Evolutionary conservation across 805 yeast genomes (phyloP), one percentile per base, ranked within the genome.

Genomic region (Nakazawaea laoshanensis): DNA sequence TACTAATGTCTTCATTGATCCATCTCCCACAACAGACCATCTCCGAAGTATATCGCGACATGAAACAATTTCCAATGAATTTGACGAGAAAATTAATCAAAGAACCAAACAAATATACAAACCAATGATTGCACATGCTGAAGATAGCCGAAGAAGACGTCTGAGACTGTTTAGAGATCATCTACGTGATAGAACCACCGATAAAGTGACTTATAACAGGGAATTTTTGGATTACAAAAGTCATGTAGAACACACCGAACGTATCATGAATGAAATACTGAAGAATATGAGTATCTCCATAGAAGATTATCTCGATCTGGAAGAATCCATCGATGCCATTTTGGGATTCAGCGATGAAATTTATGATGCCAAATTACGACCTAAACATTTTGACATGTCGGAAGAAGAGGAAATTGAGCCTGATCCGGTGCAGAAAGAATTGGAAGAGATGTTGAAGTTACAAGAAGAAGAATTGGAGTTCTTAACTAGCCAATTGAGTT

Each of bases 381-480:
- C 35, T 4, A 27, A 24, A 12, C 19, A 27, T 30, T 36, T 36
- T 15, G 39, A 36, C 12, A 30, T 30, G 33, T 21, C 19, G 8
- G 38, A 35, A 14, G 38, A 35, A 4, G 30, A 23, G 4, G 20
- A 23, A 13, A 25, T 5, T 7, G 20, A 7, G 13, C 36, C 30
- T n/a, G 38, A 37, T 7, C 31, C 17, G 30, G 25, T 30, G 13
- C 21, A 28, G n/a, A 10, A 11, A 16, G 44, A 43, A 31, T 28
- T 43, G 24, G 46, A 43, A 15, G 44, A 41, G n/a, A 24, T 27
- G 30, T 13, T 41, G 14, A 19, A 34, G 13, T 29, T 32, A 2
- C 42, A 43, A 24, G 32, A 41, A 16, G 40, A 36, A 21, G 44
- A 43, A 26, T 21, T 43, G 33, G 44, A 43, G 15, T 20, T 20